A percentile compares a stretch with the other conserved stretches of the same genome.
Evolutionary conservation across 306 rosid genomes (phyloP).

Genomic region (Cyamopsis tetragonoloba): DNA sequence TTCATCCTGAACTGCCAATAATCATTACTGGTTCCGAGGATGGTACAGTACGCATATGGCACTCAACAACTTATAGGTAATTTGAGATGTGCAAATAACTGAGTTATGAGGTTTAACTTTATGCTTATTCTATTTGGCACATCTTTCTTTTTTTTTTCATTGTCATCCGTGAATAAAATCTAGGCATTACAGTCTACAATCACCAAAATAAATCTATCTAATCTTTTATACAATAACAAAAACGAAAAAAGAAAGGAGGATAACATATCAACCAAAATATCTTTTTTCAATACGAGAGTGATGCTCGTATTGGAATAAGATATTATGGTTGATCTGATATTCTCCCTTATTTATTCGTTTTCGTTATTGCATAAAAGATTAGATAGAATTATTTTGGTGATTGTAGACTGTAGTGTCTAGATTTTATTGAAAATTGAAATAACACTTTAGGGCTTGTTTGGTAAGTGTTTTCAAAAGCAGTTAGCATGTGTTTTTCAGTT

Average conservation of each 20-base stretch:
- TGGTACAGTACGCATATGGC: constrained; percentile 99
- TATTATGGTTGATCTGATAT: neutral
- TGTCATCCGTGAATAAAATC: constrained; percentile 4
- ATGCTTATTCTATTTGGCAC: constrained; percentile 18
- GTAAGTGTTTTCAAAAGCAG: too few relatives aligned
- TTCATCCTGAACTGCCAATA: constrained; percentile 98
- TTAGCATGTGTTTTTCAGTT: too few relatives aligned
- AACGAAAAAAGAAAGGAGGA: constrained; percentile 7
- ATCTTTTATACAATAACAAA: neutral
- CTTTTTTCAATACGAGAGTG: neutral
- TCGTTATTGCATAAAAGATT: neutral
- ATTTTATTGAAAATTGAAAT: constrained; percentile 10
- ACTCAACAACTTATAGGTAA: constrained; percentile 94
- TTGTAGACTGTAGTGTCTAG: neutral
- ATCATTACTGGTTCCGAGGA: constrained; percentile 98
- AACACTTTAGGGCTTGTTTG: too few relatives aligned
- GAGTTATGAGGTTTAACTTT: constrained; percentile 21
- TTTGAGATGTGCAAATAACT: constrained; percentile 21
- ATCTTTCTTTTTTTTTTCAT: neutral
- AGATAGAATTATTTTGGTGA: constrained; percentile 13
- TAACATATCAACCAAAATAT: neutral
- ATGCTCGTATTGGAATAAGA: neutral
- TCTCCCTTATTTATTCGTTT: constrained; percentile 5
- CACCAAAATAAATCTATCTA: constrained; percentile 12
- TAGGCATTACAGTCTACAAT: neutral